Percentiles rank a stretch among this genome's conserved stretches.
These are phyloP conservation scores for Cutaneotrichosporon mucoides DNA, from an alignment of 1,284 basidiomycete genomes.

Conservation along the genomic window DNA sequence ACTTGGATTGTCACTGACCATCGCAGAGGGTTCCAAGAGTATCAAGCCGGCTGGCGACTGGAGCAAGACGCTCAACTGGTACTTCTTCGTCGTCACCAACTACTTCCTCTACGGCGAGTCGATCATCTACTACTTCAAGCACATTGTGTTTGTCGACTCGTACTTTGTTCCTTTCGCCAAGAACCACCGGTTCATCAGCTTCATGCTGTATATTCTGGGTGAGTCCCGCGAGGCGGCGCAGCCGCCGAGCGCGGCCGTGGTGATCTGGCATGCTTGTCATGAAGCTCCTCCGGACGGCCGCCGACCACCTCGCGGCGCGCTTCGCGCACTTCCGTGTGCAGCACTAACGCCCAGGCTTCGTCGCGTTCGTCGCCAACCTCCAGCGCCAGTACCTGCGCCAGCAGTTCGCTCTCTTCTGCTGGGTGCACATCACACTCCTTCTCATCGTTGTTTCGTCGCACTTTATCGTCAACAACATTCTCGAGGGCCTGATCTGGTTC, in stretches of 20 bases:
- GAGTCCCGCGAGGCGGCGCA: conserved; percentile 11
- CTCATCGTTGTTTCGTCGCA: conserved; percentile 95
- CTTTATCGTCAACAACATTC: conserved; percentile 98
- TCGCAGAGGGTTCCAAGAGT: conserved; percentile 1
- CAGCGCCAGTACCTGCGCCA: conserved; percentile 90
- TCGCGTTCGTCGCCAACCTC: conserved; percentile 94
- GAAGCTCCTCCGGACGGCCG: too few relatives aligned
- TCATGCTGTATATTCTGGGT: conserved; percentile 89
- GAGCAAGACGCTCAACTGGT: conserved; percentile 96
- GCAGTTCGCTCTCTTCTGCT: conserved; percentile 98
- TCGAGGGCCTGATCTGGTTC: conserved; percentile 98
- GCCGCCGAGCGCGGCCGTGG: too few relatives aligned
- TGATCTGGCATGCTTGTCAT: too few relatives aligned
- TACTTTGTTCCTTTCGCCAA: conserved; percentile 89
- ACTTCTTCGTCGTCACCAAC: conserved; percentile 97
- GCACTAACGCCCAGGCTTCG: conserved; percentile 59
- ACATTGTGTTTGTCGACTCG: conserved; percentile 92
- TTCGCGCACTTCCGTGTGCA: too few relatives aligned
- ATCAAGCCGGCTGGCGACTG: conserved; percentile 60
- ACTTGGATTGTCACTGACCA: neutral
- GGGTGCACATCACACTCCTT: conserved; percentile 99
- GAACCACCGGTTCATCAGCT: conserved; percentile 97
- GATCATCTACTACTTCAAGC: conserved; percentile 99
- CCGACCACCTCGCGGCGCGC: too few relatives aligned
- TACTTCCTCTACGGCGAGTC: conserved; percentile 99